These are phyloP conservation scores for Blastobotrys illinoisensis DNA, from an alignment of 1,139 yeast genomes.

Conservation along the genomic window DNA sequence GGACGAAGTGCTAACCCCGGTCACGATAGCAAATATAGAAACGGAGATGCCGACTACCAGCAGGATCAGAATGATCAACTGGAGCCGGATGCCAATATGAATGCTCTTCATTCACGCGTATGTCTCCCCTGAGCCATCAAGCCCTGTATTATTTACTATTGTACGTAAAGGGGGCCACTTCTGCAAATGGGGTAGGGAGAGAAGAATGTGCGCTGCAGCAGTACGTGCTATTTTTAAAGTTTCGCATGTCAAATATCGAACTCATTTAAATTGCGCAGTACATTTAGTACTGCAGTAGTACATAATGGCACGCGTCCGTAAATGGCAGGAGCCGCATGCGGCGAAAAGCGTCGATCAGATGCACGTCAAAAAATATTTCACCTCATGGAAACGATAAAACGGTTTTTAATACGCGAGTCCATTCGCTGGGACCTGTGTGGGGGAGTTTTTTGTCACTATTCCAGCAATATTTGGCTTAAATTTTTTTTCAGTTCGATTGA, in stretches of 20 bases:
- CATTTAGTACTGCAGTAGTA: neutral
- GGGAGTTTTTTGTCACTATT: no score
- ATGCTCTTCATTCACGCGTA: constrained; percentile 20
- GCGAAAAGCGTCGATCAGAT: neutral
- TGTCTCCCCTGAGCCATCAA: neutral
- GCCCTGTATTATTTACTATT: neutral
- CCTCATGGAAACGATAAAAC: neutral
- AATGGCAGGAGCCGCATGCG: neutral
- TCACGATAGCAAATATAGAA: constrained; percentile 66
- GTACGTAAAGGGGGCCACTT: no score
- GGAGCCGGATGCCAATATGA: constrained; percentile 43
- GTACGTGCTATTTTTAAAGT: neutral
- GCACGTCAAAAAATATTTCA: neutral
- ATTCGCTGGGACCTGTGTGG: neutral
- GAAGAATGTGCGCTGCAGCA: neutral
- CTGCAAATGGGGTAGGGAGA: neutral
- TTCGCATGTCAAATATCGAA: neutral
- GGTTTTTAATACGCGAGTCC: neutral
- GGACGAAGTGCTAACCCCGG: constrained; percentile 71
- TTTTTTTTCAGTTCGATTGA: no score
- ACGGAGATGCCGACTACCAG: constrained; percentile 72
- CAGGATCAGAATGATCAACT: constrained; percentile 74
- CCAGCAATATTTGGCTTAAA: no score
- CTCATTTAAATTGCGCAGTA: neutral
- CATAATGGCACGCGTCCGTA: neutral